Conservation (phyloP, 2,329 filamentous ascomycete genomes). For the Leptoxyphium fumago region DNA sequence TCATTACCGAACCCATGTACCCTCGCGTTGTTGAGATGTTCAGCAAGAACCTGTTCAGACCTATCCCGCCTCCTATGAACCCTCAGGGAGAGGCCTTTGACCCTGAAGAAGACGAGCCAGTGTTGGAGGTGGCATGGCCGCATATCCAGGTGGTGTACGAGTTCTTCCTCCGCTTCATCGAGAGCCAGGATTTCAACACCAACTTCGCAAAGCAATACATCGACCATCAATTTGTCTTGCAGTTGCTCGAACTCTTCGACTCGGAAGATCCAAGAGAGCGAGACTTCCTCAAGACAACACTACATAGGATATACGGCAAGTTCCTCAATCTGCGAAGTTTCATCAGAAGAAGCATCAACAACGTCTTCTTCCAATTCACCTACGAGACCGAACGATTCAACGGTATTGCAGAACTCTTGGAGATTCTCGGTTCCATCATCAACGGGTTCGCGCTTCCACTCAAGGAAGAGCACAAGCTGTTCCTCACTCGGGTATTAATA, state of each 20-base stretch:
- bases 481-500: slow-evolving; percentile 81
- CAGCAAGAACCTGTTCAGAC: slow-evolving; percentile 92
- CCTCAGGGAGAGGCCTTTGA: slow-evolving; percentile 97
- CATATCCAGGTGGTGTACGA: slow-evolving; percentile 99
- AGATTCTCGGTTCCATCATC: slow-evolving; percentile 96
- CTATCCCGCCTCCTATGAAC: slow-evolving; percentile 92
- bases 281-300: slow-evolving; percentile 93
- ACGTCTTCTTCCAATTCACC: slow-evolving; percentile 98
- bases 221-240: slow-evolving; percentile 92
- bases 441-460: slow-evolving; percentile 93
- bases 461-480: slow-evolving; percentile 98
- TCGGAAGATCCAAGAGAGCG: slow-evolving; percentile 93
- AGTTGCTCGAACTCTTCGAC: slow-evolving; percentile 91
- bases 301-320: slow-evolving; percentile 97
- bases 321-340: slow-evolving; percentile 96
- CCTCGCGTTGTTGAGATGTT: slow-evolving; percentile 98
- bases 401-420: slow-evolving; percentile 87
- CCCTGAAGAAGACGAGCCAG: slow-evolving; percentile 94
- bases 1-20: slow-evolving; percentile 99
- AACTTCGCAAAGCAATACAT: slow-evolving; percentile 99
- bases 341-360: slow-evolving; percentile 97
- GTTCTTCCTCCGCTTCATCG: slow-evolving; percentile 97
- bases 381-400: slow-evolving; percentile 99
- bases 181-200: slow-evolving; percentile 99
- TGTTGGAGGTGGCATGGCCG: slow-evolving; percentile 95